Conservation (phyloP, 2,329 filamentous ascomycete genomes). For the Fusarium sp. region DNA sequence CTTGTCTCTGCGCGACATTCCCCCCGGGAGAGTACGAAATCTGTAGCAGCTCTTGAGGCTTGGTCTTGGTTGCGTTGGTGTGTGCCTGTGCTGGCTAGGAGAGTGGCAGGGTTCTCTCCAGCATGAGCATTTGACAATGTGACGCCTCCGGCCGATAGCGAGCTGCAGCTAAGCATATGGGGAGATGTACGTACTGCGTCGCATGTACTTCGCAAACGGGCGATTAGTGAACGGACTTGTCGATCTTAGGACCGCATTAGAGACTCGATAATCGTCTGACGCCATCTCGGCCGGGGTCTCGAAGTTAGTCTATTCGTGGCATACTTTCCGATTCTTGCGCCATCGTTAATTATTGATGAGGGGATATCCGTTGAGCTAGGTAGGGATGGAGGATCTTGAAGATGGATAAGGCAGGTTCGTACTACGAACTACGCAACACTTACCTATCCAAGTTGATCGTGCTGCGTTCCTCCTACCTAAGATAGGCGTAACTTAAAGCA, state of each 20-base stretch:
- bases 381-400: conserved; percentile 7
- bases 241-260: conserved; percentile 31
- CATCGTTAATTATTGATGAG: conserved; percentile 22
- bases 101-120: conserved; percentile 22
- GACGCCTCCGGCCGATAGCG: conserved; percentile 42
- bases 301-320: background rate
- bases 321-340: conserved; percentile 20
- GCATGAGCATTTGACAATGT: conserved; percentile 27
- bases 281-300: conserved; percentile 24
- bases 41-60: conserved; percentile 1
- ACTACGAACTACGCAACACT: conserved; percentile 8
- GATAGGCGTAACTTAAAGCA: background rate
- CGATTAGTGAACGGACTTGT: conserved; percentile 39
- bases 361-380: conserved; percentile 20
- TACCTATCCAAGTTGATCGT: conserved; percentile 12
- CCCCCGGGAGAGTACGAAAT: conserved; percentile 23
- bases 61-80: conserved; percentile 22
- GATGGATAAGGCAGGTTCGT: background rate
- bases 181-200: conserved; percentile 11
- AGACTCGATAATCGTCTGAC: conserved; percentile 33
- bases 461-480: background rate
- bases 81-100: conserved; percentile 26
- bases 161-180: conserved; percentile 45
- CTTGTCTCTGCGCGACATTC: conserved; percentile 14
- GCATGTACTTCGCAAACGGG: background rate